phyloP scores from a whole-genome alignment of 176 grass and related monocot species.

The Raddia guianensis region DNA sequence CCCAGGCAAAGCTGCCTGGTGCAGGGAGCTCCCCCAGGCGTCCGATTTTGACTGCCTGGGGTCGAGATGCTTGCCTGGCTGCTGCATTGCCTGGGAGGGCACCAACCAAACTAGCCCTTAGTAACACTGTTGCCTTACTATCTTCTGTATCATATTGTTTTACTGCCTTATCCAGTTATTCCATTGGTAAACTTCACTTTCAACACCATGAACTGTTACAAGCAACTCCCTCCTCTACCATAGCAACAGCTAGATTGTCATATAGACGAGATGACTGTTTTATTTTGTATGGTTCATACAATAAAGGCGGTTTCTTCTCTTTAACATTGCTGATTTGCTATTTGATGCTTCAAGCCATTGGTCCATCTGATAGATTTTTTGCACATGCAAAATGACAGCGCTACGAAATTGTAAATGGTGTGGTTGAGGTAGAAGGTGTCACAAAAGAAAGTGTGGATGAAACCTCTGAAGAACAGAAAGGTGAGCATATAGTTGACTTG shows the following conservation, averaged over 20 bases:
- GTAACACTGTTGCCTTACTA: background rate
- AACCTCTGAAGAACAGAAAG: slow-evolving; percentile 49
- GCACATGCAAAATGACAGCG: slow-evolving; percentile 54
- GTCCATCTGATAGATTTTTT: slow-evolving; percentile 38
- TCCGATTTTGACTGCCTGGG: too few relatives aligned
- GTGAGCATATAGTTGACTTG: background rate
- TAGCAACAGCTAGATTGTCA: slow-evolving; percentile 5
- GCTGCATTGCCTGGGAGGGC: too few relatives aligned
- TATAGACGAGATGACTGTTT: background rate
- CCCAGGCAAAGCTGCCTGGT: too few relatives aligned
- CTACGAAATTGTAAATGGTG: slow-evolving; percentile 82
- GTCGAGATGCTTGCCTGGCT: too few relatives aligned
- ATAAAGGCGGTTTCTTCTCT: background rate
- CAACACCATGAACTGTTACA: background rate
- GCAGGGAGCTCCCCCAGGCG: too few relatives aligned
- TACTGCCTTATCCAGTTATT: background rate
- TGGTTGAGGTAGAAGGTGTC: slow-evolving; percentile 70
- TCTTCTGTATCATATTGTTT: background rate
- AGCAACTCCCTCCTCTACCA: background rate
- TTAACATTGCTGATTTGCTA: background rate
- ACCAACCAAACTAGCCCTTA: too few relatives aligned
- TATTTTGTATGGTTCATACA: slow-evolving; percentile 8
- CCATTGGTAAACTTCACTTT: background rate
- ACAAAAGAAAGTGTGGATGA: slow-evolving; percentile 61
- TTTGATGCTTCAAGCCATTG: slow-evolving; percentile 9